Conservation (phyloP, 768 basidiomycete genomes). For the Lanmaoa pseudosensibilis region DNA sequence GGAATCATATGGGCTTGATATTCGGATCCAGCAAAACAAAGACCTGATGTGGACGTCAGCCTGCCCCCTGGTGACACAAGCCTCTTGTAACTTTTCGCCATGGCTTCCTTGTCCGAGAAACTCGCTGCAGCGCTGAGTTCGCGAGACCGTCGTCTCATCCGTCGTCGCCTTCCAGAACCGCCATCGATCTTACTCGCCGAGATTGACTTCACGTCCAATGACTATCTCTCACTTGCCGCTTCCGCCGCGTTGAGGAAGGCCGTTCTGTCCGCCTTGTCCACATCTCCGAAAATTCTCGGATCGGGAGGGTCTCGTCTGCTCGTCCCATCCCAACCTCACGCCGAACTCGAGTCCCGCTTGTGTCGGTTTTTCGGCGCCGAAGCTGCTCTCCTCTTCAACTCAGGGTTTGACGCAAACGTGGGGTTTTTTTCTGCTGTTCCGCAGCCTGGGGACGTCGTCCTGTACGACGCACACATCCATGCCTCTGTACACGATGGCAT, state of each 20-base stretch:
- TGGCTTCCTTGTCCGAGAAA: slow-evolving; percentile 36
- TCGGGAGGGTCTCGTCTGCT: slow-evolving; percentile 87
- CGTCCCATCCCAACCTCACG: slow-evolving; percentile 58
- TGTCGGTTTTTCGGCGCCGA: slow-evolving; percentile 59
- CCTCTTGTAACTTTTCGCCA: slow-evolving; percentile 3
- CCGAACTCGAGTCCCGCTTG: slow-evolving; percentile 68
- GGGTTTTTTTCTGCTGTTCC: slow-evolving; percentile 83
- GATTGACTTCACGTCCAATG: slow-evolving; percentile 83
- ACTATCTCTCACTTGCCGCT: slow-evolving; percentile 82
- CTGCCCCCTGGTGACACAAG: background rate
- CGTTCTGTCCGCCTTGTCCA: slow-evolving; percentile 56
- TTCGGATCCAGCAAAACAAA: background rate
- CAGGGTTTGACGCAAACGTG: slow-evolving; percentile 91
- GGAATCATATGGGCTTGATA: background rate
- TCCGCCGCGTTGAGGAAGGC: slow-evolving; percentile 54
- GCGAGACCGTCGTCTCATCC: slow-evolving; percentile 64
- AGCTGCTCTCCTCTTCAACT: slow-evolving; percentile 83
- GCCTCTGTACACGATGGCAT: slow-evolving; percentile 91
- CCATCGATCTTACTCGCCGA: slow-evolving; percentile 36
- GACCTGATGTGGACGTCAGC: background rate
- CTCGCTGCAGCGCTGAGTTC: slow-evolving; percentile 58
- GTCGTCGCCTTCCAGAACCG: slow-evolving; percentile 66
- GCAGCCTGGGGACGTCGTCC: slow-evolving; percentile 69
- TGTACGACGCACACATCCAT: slow-evolving; percentile 88
- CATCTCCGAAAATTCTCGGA: slow-evolving; percentile 66